phyloP scores from a whole-genome alignment of 164 flowering plant species.

The Magnolia changhungtana region DNA sequence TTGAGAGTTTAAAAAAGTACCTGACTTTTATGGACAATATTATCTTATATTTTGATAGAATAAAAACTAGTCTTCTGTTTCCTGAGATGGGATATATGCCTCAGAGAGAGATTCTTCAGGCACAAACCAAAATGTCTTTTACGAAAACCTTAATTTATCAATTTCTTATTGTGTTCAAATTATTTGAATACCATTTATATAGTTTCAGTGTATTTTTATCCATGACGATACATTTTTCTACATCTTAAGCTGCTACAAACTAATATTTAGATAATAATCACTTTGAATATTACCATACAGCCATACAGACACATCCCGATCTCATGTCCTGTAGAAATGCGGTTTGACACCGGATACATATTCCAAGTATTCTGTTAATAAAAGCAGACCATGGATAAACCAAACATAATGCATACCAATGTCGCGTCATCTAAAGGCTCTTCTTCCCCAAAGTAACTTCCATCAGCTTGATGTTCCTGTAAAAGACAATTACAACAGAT shows the following conservation, averaged over 20 bases:
- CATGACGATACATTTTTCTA: no score
- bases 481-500: constrained; percentile 5
- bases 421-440: constrained; percentile 46
- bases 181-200: no score
- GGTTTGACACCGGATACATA: not conserved
- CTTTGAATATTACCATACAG: not conserved
- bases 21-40: no score
- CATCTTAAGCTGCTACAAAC: not conserved
- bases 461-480: constrained; percentile 33
- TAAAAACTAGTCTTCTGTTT: no score
- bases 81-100: no score
- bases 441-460: constrained; percentile 22
- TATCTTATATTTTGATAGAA: no score
- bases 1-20: no score
- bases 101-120: no score
- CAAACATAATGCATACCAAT: constrained; percentile 30
- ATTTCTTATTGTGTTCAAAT: no score
- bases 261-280: not conserved
- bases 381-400: not conserved
- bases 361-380: not conserved
- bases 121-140: no score
- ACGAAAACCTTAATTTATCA: no score
- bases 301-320: not conserved
- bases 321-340: not conserved
- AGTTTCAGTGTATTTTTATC: no score